phyloP scores from a whole-genome alignment of 2,329 filamentous ascomycete genomes.

The Fusarium sp. region DNA sequence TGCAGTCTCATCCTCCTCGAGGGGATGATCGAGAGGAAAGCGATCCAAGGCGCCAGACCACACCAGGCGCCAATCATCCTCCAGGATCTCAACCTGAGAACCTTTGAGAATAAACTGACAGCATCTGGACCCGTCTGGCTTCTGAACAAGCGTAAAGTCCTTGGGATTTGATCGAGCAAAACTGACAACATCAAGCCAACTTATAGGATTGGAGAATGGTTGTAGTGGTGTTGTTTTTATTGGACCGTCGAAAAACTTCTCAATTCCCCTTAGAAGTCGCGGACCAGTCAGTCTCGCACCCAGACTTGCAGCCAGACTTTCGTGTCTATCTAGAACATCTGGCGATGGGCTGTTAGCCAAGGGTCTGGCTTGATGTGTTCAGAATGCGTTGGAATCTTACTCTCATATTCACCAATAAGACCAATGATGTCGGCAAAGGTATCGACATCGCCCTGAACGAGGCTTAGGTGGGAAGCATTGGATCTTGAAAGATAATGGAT shows the following conservation, averaged over 20 bases:
- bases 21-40: slow-evolving; percentile 80
- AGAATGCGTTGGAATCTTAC: slow-evolving; percentile 50
- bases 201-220: slow-evolving; percentile 71
- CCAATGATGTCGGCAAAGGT: slow-evolving; percentile 79
- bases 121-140: slow-evolving; percentile 74
- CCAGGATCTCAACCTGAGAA: slow-evolving; percentile 83
- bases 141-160: slow-evolving; percentile 79
- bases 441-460: slow-evolving; percentile 69
- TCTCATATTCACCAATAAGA: slow-evolving; percentile 82
- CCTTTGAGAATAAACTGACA: slow-evolving; percentile 88
- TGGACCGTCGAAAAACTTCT: slow-evolving; percentile 85
- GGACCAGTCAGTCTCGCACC: slow-evolving; percentile 86
- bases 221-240: slow-evolving; percentile 68
- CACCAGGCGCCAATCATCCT: slow-evolving; percentile 89
- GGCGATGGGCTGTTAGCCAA: slow-evolving; percentile 41
- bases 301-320: slow-evolving; percentile 87
- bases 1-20: slow-evolving; percentile 87
- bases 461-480: slow-evolving; percentile 58
- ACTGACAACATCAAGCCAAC: slow-evolving; percentile 87
- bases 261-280: slow-evolving; percentile 86
- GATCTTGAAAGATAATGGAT: slow-evolving; percentile 67
- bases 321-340: slow-evolving; percentile 84
- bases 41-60: slow-evolving; percentile 85
- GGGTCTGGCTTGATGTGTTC: not conserved
- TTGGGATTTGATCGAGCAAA: slow-evolving; percentile 84